phyloP scores from a whole-genome alignment of 176 grass and related monocot genomes.

The Neostapfia colusana region DNA sequence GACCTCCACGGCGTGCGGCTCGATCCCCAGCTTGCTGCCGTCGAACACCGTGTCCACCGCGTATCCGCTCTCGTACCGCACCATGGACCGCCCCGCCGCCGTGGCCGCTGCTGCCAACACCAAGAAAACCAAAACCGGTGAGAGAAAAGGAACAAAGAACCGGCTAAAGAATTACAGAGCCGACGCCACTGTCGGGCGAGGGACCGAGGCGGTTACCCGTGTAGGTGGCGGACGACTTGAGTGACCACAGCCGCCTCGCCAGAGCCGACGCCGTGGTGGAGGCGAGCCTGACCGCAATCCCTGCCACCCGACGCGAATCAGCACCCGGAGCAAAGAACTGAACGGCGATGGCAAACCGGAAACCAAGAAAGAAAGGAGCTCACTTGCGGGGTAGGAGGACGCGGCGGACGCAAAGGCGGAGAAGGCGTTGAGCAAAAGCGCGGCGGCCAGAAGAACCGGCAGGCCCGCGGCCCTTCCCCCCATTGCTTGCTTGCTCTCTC shows the following conservation, averaged over 20 bases:
- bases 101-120: conserved; percentile 29
- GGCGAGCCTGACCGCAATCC: conserved; percentile 58
- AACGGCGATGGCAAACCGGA: neutral
- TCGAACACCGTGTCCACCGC: conserved; percentile 93
- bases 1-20: conserved; percentile 77
- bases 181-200: neutral
- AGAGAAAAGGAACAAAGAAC: conserved; percentile 22
- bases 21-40: conserved; percentile 95
- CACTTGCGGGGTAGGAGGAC: conserved; percentile 65
- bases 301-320: conserved; percentile 36
- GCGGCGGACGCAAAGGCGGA: conserved; percentile 42
- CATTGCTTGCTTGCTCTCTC: conserved; percentile 8
- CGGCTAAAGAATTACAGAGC: neutral
- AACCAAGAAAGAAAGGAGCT: conserved; percentile 30
- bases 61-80: conserved; percentile 95
- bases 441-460: conserved; percentile 22
- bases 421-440: conserved; percentile 39
- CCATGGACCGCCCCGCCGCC: conserved; percentile 50
- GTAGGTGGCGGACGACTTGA: conserved; percentile 66
- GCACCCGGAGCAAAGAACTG: neutral
- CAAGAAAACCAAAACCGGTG: neutral
- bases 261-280: conserved; percentile 62
- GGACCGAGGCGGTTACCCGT: conserved; percentile 46
- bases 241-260: conserved; percentile 75
- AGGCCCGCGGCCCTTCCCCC: conserved; percentile 11